Evolutionary conservation across 176 grass and related monocot species (phyloP), one percentile per base, ranked within the genome.

Genomic region (Cocos nucifera): DNA sequence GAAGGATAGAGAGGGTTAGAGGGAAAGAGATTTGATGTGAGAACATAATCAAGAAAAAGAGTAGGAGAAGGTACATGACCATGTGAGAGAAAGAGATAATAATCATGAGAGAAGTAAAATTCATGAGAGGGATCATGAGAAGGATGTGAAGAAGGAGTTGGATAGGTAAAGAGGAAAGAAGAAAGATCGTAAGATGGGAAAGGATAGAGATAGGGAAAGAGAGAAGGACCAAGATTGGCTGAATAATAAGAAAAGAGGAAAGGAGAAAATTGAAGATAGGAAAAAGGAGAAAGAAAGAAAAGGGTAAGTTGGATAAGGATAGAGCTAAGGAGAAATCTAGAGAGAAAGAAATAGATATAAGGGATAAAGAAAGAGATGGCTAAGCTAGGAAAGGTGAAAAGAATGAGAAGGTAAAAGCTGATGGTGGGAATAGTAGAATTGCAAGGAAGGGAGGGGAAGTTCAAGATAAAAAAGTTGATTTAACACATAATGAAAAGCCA

Each of bases 181-280:
- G 18, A 67, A 55, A 67, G 9, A 67, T 21, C n/a, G 18, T 15
- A 52, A 67, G 17, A 67, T n/a, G 35, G 51, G 65, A 39, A 67
- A 19, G 25, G 65, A 67, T 22, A 55, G 53, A 22, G 53, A 90
- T 21, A 29, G 28, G 22, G 65, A 20, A 2, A 60, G 66, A 10
- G 79, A 82, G 9, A 75, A 65, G 50, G 70, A 20, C 25, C 16
- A 53, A 22, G 63, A n/a, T n/a, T n/a, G n/a, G n/a, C n/a, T n/a
- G n/a, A n/a, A n/a, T n/a, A n/a, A 15, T 1, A 76, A 69, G 21
- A 16, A 78, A 16, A 80, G 68, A 57, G 86, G 81, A 27, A 86
- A 54, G 56, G 87, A 91, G 9, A 63, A 71, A 50, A 57, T 57
- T 7, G 78, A 61, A 53, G 77, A 79, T 66, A 74, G 84, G 48